phyloP scores from a whole-genome alignment of 1,284 basidiomycete genomes.

The Leucoagaricus sp. region DNA sequence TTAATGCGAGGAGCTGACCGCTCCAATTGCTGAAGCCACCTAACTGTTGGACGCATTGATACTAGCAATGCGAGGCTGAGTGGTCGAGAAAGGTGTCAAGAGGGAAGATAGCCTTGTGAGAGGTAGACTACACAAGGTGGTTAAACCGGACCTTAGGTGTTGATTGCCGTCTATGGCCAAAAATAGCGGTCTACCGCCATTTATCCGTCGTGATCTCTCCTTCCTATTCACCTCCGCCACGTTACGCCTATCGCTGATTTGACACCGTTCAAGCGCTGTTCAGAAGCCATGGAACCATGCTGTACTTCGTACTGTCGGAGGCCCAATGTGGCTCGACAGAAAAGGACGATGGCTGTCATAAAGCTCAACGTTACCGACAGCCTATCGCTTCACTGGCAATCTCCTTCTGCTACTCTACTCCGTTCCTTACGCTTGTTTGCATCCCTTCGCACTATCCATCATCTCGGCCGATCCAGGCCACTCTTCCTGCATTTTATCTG shows the following conservation, averaged over 20 bases:
- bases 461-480: background rate
- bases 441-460: background rate
- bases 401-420: slow-evolving; percentile 2
- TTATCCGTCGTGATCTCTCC: background rate
- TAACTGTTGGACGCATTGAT: slow-evolving; percentile 31
- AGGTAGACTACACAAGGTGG: background rate
- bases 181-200: background rate
- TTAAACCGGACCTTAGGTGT: slow-evolving; percentile 1
- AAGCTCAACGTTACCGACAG: background rate
- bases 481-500: background rate
- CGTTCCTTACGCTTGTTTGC: background rate
- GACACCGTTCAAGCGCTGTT: background rate
- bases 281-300: background rate
- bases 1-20: slow-evolving; percentile 39
- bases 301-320: background rate
- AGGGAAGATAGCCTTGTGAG: background rate
- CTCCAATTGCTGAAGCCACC: slow-evolving; percentile 29
- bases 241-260: background rate
- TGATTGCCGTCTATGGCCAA: background rate
- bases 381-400: background rate
- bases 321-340: no score
- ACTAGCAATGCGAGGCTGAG: background rate
- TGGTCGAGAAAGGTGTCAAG: background rate
- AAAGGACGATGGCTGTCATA: background rate
- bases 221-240: background rate